These are phyloP conservation scores for Aspergillus ibericus DNA, from an alignment of 2,329 filamentous ascomycete species.

Conservation along the genomic window DNA sequence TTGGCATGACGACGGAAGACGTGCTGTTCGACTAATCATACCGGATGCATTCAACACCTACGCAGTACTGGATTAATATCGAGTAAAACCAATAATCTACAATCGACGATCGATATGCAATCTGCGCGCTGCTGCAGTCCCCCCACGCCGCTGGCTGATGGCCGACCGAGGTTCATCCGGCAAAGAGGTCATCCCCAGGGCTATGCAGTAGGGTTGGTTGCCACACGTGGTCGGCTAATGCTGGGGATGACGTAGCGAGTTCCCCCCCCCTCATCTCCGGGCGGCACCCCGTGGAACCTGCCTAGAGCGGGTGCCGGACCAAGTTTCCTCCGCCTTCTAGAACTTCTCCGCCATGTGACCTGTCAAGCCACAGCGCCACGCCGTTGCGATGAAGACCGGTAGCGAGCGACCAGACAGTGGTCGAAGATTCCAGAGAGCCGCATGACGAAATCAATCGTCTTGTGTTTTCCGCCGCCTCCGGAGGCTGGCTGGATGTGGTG, in stretches of 20 bases:
- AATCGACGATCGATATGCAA: no score
- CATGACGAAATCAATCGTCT: not conserved
- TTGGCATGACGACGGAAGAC: not conserved
- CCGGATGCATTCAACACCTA: no score
- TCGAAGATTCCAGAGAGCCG: not conserved
- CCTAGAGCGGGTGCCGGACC: not conserved
- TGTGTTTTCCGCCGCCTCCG: not conserved
- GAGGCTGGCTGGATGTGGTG: not conserved
- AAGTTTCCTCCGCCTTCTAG: not conserved
- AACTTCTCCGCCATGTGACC: not conserved
- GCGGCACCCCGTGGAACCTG: conserved; percentile 2
- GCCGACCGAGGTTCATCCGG: not conserved
- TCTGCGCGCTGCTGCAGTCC: no score
- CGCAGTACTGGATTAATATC: no score
- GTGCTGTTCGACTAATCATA: not conserved
- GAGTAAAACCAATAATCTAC: no score
- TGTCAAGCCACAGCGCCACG: not conserved
- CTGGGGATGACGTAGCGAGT: not conserved
- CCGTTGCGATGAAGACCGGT: not conserved
- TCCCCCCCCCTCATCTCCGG: not conserved
- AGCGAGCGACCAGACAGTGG: not conserved
- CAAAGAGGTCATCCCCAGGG: conserved; percentile 1
- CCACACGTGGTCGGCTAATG: not conserved
- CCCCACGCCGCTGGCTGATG: not conserved
- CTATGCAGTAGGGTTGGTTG: not conserved